These are phyloP conservation scores for Trypanosoma lewisi DNA, from an alignment of 208 protist genomes.

Conservation along the genomic window DNA sequence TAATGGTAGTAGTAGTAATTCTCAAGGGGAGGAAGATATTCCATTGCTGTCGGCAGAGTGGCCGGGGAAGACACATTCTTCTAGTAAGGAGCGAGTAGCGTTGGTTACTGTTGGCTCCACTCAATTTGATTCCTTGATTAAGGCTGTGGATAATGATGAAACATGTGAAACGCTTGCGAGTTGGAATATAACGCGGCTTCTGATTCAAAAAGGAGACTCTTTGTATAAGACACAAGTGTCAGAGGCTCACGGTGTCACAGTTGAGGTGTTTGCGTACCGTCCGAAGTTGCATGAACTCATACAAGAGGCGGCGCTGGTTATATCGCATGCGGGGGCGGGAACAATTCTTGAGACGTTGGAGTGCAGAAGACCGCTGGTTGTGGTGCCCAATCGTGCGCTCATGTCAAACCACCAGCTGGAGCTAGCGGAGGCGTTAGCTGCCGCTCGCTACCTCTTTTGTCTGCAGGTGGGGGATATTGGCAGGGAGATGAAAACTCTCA, in stretches of 20 bases:
- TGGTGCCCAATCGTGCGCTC: constrained; percentile 84
- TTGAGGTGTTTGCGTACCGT: constrained; percentile 78
- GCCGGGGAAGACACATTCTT: neutral
- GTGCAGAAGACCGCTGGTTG: constrained; percentile 49
- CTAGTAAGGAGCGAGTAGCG: constrained; percentile 22
- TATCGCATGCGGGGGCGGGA: constrained; percentile 88
- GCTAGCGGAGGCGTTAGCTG: constrained; percentile 59
- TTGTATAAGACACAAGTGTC: constrained; percentile 5
- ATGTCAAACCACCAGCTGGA: constrained; percentile 91
- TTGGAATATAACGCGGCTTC: constrained; percentile 49
- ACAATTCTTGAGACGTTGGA: constrained; percentile 91
- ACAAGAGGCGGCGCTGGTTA: constrained; percentile 52
- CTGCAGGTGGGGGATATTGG: constrained; percentile 41
- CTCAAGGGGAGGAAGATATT: neutral
- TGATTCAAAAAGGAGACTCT: constrained; percentile 78
- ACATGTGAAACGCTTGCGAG: constrained; percentile 37
- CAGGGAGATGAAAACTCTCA: constrained; percentile 34
- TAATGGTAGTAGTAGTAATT: no score
- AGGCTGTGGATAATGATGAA: constrained; percentile 34
- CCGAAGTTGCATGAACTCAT: constrained; percentile 55
- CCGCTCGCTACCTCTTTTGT: constrained; percentile 60
- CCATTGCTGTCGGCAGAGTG: neutral
- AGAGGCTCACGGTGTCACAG: constrained; percentile 28
- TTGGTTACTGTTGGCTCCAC: constrained; percentile 91
- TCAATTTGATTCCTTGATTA: constrained; percentile 67